A percentile compares a stretch with the other conserved stretches of the same genome.
Evolutionary conservation across 768 basidiomycete genomes (phyloP).

Genomic region (Mycena pura): DNA sequence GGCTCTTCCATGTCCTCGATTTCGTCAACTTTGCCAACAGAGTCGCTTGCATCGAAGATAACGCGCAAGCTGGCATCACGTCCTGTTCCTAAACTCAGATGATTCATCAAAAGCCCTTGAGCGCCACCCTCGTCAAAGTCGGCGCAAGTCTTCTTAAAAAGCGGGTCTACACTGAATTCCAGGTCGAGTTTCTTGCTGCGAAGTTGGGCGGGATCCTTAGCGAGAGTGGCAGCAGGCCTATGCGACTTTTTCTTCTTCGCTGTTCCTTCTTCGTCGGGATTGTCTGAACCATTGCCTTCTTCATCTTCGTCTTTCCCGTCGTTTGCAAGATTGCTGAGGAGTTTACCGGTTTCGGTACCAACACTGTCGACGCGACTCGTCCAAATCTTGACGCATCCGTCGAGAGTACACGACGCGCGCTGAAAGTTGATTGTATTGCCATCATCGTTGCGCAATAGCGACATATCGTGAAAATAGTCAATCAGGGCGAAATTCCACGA

Average conservation of each 20-base stretch:
- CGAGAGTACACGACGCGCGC: conserved; percentile 95
- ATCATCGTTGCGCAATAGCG: conserved; percentile 86
- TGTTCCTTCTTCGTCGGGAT: conserved; percentile 72
- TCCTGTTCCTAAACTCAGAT: conserved; percentile 79
- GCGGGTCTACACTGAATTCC: conserved; percentile 94
- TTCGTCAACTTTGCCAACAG: conserved; percentile 80
- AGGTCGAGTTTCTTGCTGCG: conserved; percentile 93
- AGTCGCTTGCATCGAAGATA: conserved; percentile 96
- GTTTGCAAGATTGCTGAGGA: conserved; percentile 85
- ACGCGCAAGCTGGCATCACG: conserved; percentile 85
- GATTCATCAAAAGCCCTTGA: conserved; percentile 95
- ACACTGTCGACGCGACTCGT: conserved; percentile 97
- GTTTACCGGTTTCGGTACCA: conserved; percentile 94
- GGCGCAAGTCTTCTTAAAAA: conserved; percentile 97
- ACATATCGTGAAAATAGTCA: conserved; percentile 99
- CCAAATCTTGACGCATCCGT: conserved; percentile 99
- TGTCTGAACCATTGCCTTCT: conserved; percentile 66
- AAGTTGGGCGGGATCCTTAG: conserved; percentile 81
- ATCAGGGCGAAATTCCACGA: conserved; percentile 98
- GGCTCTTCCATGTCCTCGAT: conserved; percentile 78
- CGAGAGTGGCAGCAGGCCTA: conserved; percentile 84
- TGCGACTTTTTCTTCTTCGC: conserved; percentile 69
- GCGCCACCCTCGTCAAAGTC: conserved; percentile 99
- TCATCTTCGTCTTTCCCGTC: conserved; percentile 61
- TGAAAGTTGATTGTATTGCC: conserved; percentile 99